Percentiles rank a stretch among this genome's conserved stretches.
Conservation (phyloP, 129 eudicot genomes). For the Pseudognaphalium luteoalbum region DNA sequence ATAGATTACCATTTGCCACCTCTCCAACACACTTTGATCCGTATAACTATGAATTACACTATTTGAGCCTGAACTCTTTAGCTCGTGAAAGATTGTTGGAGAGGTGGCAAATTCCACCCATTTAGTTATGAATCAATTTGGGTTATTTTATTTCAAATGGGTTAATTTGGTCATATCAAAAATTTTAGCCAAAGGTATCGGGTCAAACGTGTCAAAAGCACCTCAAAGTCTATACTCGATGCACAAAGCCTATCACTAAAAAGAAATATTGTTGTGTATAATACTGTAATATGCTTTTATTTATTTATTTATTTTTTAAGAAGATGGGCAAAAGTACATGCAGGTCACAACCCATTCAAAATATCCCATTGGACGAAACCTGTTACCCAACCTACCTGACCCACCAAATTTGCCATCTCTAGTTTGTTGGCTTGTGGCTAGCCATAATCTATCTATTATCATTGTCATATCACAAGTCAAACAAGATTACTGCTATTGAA, state of each 20-base stretch:
- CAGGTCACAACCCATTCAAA: neutral
- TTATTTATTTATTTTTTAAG: neutral
- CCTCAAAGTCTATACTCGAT: too few species aligned
- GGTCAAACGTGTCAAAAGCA: neutral
- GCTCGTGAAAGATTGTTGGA: neutral
- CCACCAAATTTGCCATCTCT: neutral
- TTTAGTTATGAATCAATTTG: neutral
- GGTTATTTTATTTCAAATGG: neutral
- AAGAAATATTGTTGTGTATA: neutral
- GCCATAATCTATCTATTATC: neutral
- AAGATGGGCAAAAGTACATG: neutral
- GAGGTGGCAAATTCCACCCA: neutral
- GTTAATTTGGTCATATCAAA: neutral
- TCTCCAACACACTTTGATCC: too few species aligned
- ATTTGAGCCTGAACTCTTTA: neutral
- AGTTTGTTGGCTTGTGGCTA: slow-evolving; percentile 17
- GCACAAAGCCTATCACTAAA: neutral
- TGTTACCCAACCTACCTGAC: neutral
- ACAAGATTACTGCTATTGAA: neutral
- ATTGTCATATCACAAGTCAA: neutral
- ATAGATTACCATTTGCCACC: too few species aligned
- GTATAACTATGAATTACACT: too few species aligned
- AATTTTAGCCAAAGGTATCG: neutral
- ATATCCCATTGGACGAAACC: neutral
- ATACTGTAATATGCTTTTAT: neutral